Base-by-base conservation (phyloP, 1,284 basidiomycete genomes). In the Malassezia obtusa region DNA sequence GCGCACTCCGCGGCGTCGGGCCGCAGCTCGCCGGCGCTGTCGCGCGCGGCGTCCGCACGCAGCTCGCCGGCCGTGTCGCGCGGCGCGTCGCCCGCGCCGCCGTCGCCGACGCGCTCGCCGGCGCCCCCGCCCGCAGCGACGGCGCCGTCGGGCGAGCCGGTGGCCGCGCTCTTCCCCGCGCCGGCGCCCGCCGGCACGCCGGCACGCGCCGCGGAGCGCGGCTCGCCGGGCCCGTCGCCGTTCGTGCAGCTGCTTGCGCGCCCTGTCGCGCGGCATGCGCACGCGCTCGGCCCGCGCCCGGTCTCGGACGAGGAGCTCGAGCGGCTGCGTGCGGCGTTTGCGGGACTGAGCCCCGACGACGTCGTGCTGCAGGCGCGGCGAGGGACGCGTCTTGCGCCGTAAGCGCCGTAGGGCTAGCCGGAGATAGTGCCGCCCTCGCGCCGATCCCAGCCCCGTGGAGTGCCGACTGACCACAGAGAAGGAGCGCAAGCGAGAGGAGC, bases 311-410 rank as follows among this genome's bases (percentile, higher is more conserved):
- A 35, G 2, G 43, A 46, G 37, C 58, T 61, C 14, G 60, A 62
- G 35, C 25, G 45, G 33, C 56, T 65, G 28, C 52, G 52, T 15
- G 58, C 57, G 15, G 77, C 81, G 8, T 89, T 89, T 64, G 81
- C 86, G 57, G 78, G 79, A 22, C 86, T 86, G n/a, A 90, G 87
- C 69, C 88, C 89, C 11, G 88, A 91, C 63, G 88, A 91, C 65
- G 75, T 85, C 51, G 82, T 91, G 12, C 77, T 85, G 67, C 82
- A 81, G 60, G 87, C 89, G 32, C 82, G 89, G 31, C 81, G 80
- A 49, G 85, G 86, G 41, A 87, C 88, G 7, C 73, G 68, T 12
- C 60, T 72, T 25, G 64, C 57, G 36, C 47, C n/a, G n/a, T 38
- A 30, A 10, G 36, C 45, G 19, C 33, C 15, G 14, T 31, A 21